These are phyloP conservation scores for Fusarium nematophilum DNA, from an alignment of 2,329 filamentous ascomycete species.

Conservation along the genomic window DNA sequence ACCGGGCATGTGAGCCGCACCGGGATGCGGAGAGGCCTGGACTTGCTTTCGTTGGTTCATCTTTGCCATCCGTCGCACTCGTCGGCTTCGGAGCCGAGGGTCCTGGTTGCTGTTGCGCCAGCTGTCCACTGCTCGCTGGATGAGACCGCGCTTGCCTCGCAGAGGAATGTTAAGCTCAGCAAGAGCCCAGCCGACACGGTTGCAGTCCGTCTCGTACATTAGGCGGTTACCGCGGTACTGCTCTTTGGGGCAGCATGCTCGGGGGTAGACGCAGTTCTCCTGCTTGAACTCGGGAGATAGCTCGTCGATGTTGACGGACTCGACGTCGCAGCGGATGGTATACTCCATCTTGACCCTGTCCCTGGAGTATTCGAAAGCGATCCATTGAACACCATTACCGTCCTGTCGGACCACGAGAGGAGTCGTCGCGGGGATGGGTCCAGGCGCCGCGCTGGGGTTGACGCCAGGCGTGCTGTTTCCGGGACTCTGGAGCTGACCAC, in stretches of 20 bases:
- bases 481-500: conserved; percentile 54
- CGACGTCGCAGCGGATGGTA: conserved; percentile 96
- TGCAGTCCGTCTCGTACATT: conserved; percentile 98
- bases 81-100: conserved; percentile 86
- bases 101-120: conserved; percentile 99
- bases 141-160: conserved; percentile 92
- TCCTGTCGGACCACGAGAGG: conserved; percentile 94
- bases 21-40: conserved; percentile 67
- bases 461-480: conserved; percentile 61
- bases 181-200: conserved; percentile 98
- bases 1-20: conserved; percentile 73
- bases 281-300: conserved; percentile 92
- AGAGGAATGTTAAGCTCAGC: conserved; percentile 92
- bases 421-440: conserved; percentile 95
- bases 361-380: conserved; percentile 96
- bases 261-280: conserved; percentile 97
- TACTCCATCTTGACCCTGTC: conserved; percentile 99
- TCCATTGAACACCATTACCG: conserved; percentile 97
- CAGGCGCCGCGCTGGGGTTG: conserved; percentile 91
- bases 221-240: conserved; percentile 96
- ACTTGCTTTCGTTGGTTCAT: conserved; percentile 87
- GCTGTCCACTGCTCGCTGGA: conserved; percentile 96
- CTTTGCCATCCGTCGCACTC: conserved; percentile 96
- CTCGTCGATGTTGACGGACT: conserved; percentile 92
- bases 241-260: conserved; percentile 94